Evolutionary conservation across 1,139 yeast genomes (phyloP).

Genomic region (Debaryomyces fabryi): DNA sequence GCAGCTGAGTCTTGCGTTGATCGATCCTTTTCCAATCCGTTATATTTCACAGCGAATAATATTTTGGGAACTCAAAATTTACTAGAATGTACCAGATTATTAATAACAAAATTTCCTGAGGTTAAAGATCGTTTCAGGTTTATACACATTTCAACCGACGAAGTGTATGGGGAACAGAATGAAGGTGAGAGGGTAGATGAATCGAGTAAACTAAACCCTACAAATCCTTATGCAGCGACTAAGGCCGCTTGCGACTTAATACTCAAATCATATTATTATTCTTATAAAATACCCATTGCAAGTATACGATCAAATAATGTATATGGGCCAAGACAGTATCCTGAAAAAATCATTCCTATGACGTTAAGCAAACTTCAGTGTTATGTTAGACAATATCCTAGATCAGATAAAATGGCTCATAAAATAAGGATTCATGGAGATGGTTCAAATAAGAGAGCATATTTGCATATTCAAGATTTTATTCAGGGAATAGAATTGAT

Average conservation of each 20-base stretch:
- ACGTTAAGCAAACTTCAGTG: conserved; percentile 23
- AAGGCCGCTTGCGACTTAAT: conserved; percentile 61
- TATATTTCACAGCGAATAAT: conserved; percentile 51
- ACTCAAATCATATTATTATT: conserved; percentile 47
- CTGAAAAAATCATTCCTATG: conserved; percentile 57
- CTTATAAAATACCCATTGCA: conserved; percentile 47
- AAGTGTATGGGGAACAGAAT: conserved; percentile 54
- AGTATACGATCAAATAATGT: conserved; percentile 57
- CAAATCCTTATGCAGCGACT: conserved; percentile 64
- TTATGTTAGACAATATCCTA: conserved; percentile 1
- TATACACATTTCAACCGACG: conserved; percentile 63
- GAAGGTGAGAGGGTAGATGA: conserved; percentile 38
- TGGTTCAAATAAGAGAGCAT: conserved; percentile 50
- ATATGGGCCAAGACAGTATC: conserved; percentile 59
- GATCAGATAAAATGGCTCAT: conserved; percentile 16
- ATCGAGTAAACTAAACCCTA: conserved; percentile 44
- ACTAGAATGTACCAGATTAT: conserved; percentile 43
- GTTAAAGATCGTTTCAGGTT: conserved; percentile 22
- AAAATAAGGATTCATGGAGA: conserved; percentile 48
- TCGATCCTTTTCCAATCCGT: conserved; percentile 50
- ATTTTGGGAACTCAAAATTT: conserved; percentile 53
- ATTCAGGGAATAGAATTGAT: conserved; percentile 43
- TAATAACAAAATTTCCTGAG: conserved; percentile 5
- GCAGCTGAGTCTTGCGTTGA: conserved; percentile 68
- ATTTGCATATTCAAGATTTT: conserved; percentile 53